Conservation (phyloP, 2,329 filamentous ascomycete genomes). For the Colletotrichum scovillei region DNA sequence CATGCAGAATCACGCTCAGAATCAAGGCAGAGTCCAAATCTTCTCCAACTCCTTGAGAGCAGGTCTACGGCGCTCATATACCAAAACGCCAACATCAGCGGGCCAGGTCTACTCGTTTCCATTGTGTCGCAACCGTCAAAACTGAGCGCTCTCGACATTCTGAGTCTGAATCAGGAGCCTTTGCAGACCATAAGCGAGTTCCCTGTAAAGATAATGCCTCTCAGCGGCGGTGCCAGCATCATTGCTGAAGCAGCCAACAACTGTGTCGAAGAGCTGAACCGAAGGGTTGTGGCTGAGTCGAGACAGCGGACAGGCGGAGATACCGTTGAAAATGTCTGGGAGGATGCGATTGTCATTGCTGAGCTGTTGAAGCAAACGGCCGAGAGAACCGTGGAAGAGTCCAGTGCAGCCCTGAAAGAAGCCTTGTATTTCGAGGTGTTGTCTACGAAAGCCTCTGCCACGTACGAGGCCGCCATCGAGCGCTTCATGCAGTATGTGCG, state of each 20-base stretch:
- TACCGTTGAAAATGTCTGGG: constrained; percentile 6
- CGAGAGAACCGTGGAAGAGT: not conserved
- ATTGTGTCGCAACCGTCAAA: not conserved
- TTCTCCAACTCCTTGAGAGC: not conserved
- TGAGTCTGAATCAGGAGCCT: not conserved
- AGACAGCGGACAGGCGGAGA: not conserved
- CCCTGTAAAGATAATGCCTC: constrained; percentile 1
- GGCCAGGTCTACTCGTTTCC: constrained; percentile 7
- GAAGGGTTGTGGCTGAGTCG: not conserved
- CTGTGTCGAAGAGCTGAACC: not conserved
- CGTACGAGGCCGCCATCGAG: not conserved
- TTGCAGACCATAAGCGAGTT: not conserved
- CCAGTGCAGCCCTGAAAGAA: not conserved
- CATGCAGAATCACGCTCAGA: not conserved
- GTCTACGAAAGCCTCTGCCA: not conserved
- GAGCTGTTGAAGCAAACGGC: not conserved
- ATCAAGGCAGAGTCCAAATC: not conserved
- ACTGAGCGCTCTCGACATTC: not conserved
- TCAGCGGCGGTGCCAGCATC: not conserved
- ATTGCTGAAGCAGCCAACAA: not conserved
- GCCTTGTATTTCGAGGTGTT: not conserved
- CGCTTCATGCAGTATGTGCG: not conserved
- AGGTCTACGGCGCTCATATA: not conserved
- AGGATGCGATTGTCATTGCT: not conserved
- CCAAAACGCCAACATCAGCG: not conserved